A percentile compares a stretch with the other conserved stretches of the same genome.
These are phyloP conservation scores for Candida ovalis DNA, from an alignment of 805 yeast genomes.

Conservation along the genomic window DNA sequence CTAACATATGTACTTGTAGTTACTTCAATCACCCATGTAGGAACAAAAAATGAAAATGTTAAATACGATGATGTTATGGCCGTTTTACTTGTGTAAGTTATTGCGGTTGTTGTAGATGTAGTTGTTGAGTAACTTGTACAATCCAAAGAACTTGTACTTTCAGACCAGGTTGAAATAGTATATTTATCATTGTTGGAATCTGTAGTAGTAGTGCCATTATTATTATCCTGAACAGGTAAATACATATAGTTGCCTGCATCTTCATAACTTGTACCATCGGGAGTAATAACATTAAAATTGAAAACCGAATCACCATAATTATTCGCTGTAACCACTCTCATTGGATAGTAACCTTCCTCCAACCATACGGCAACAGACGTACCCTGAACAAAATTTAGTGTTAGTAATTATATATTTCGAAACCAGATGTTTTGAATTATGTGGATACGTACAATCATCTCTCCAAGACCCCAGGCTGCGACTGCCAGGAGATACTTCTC, in stretches of 20 bases:
- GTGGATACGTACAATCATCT: neutral
- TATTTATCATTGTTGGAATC: slow-evolving; percentile 1
- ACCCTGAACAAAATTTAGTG: neutral
- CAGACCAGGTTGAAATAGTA: neutral
- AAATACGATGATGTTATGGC: neutral
- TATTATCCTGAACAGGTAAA: slow-evolving; percentile 4
- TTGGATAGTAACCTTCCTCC: slow-evolving; percentile 29
- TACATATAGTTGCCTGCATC: slow-evolving; percentile 18
- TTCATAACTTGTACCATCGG: slow-evolving; percentile 15
- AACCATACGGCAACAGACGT: neutral
- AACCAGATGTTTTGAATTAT: neutral
- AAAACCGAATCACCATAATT: slow-evolving; percentile 15
- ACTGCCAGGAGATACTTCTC: slow-evolving; percentile 1
- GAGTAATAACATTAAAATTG: slow-evolving; percentile 16
- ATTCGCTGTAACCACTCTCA: slow-evolving; percentile 26
- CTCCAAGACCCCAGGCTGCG: neutral
- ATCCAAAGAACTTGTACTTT: neutral
- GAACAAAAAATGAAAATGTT: neutral
- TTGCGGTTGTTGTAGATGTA: neutral
- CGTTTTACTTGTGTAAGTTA: neutral
- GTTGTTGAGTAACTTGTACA: neutral
- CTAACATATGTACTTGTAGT: too few species aligned
- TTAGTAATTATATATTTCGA: neutral
- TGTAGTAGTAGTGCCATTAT: neutral
- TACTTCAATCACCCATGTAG: too few species aligned